A percentile compares a stretch with the other conserved stretches of the same genome.
These are phyloP conservation scores for Vitellaria paradoxa DNA, from an alignment of 179 eudicot genomes.

Conservation along the genomic window DNA sequence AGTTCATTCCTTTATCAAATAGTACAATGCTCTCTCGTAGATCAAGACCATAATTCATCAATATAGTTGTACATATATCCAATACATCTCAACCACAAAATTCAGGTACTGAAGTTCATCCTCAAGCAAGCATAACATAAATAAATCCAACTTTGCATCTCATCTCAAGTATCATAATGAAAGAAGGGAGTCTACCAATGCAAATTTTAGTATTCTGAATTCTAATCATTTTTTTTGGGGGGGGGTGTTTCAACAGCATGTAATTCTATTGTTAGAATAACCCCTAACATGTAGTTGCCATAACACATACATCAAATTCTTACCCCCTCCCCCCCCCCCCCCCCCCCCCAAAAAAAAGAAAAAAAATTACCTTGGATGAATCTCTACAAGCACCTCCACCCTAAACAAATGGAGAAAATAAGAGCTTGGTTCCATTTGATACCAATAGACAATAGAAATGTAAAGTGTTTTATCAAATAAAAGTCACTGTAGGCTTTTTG, in stretches of 20 bases:
- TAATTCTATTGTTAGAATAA: too few relatives aligned
- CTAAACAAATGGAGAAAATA: slow-evolving; percentile 23
- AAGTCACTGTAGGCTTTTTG: too few relatives aligned
- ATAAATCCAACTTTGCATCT: background rate
- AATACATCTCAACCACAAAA: too few relatives aligned
- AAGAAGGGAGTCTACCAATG: background rate
- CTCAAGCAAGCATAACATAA: too few relatives aligned
- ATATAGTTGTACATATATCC: background rate
- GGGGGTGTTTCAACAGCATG: background rate
- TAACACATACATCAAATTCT: background rate
- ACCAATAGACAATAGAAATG: background rate
- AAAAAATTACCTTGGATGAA: slow-evolving; percentile 30
- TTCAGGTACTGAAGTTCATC: background rate
- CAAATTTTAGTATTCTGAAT: background rate
- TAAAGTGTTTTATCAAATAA: background rate
- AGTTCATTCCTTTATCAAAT: background rate
- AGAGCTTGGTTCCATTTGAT: background rate
- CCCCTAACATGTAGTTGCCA: background rate
- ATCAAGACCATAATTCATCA: background rate
- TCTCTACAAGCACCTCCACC: slow-evolving; percentile 26
- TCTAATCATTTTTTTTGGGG: background rate
- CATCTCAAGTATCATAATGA: background rate
- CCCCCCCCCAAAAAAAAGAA: background rate
- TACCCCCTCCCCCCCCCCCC: too few relatives aligned
- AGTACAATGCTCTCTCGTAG: background rate